These are phyloP conservation scores for Clonostachys sp. DNA, from an alignment of 2,329 filamentous ascomycete genomes.

Conservation along the genomic window DNA sequence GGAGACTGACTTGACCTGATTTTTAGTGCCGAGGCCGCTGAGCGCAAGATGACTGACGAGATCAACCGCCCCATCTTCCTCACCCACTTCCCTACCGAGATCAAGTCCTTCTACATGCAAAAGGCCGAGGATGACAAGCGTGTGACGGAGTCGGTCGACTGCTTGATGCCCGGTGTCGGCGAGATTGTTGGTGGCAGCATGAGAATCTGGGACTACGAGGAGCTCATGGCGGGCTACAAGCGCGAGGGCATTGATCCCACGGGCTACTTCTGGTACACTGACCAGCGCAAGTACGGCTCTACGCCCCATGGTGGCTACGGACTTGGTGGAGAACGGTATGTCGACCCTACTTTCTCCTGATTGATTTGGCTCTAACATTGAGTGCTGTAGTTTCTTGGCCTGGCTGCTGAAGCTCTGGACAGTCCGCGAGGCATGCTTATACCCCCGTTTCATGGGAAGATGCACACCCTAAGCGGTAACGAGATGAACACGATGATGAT, in stretches of 20 bases:
- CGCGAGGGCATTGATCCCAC: conserved; percentile 79
- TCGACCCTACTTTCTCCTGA: neutral
- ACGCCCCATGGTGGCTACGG: conserved; percentile 92
- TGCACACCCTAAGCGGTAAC: conserved; percentile 60
- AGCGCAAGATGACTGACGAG: conserved; percentile 93
- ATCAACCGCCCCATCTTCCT: conserved; percentile 95
- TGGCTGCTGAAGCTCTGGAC: conserved; percentile 63
- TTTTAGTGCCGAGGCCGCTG: conserved; percentile 75
- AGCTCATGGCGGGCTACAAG: conserved; percentile 84
- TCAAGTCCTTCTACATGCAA: conserved; percentile 99
- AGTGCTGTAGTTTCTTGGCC: conserved; percentile 45
- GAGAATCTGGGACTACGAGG: conserved; percentile 90
- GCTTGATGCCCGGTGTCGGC: conserved; percentile 84
- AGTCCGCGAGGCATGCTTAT: conserved; percentile 65
- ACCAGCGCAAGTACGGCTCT: conserved; percentile 94
- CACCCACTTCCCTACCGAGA: conserved; percentile 93
- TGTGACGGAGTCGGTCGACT: conserved; percentile 90
- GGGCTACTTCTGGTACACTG: conserved; percentile 98
- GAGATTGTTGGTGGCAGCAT: conserved; percentile 96
- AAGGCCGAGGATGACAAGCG: conserved; percentile 73
- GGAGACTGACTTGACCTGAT: too few relatives aligned
- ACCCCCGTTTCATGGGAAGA: conserved; percentile 75
- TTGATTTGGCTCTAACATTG: neutral
- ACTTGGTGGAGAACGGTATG: conserved; percentile 73
- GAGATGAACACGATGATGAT: too few relatives aligned